These are phyloP conservation scores for Ogataea neopini DNA, from an alignment of 805 yeast genomes.

Conservation along the genomic window DNA sequence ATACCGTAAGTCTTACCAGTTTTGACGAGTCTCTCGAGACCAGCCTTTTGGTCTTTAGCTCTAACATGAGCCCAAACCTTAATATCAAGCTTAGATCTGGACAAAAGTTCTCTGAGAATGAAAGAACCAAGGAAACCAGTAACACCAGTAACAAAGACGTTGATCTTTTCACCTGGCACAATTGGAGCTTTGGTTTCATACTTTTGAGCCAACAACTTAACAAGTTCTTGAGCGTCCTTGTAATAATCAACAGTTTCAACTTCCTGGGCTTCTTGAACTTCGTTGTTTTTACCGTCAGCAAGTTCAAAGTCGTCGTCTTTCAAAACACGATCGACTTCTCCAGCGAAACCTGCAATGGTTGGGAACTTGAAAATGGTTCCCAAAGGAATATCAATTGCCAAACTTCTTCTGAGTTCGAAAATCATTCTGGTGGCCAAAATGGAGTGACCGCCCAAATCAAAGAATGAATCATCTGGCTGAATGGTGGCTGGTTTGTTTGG, in stretches of 20 bases:
- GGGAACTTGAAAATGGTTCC: constrained; percentile 91
- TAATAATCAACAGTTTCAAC: constrained; percentile 51
- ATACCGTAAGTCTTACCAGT: constrained; percentile 83
- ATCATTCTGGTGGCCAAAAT: constrained; percentile 97
- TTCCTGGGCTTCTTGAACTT: constrained; percentile 25
- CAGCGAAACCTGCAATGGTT: constrained; percentile 76
- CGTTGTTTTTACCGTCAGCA: constrained; percentile 37
- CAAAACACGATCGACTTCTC: constrained; percentile 61
- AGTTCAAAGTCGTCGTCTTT: constrained; percentile 49
- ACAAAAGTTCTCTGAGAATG: constrained; percentile 73
- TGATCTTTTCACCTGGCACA: constrained; percentile 28
- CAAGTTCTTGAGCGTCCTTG: constrained; percentile 67
- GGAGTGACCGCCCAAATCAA: constrained; percentile 97
- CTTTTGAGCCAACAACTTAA: constrained; percentile 40
- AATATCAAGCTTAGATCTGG: constrained; percentile 49
- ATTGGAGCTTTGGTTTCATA: constrained; percentile 45
- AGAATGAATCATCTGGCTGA: constrained; percentile 82
- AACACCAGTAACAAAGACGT: constrained; percentile 87
- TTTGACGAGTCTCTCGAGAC: constrained; percentile 70
- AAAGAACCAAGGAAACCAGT: constrained; percentile 97
- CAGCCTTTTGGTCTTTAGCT: constrained; percentile 68
- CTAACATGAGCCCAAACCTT: constrained; percentile 88
- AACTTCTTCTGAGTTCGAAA: constrained; percentile 78
- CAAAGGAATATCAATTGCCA: constrained; percentile 80
- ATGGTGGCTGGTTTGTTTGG: constrained; percentile 84